Conservation (phyloP, 2,329 filamentous ascomycete species). For the Purpureocillium lavendulum region DNA sequence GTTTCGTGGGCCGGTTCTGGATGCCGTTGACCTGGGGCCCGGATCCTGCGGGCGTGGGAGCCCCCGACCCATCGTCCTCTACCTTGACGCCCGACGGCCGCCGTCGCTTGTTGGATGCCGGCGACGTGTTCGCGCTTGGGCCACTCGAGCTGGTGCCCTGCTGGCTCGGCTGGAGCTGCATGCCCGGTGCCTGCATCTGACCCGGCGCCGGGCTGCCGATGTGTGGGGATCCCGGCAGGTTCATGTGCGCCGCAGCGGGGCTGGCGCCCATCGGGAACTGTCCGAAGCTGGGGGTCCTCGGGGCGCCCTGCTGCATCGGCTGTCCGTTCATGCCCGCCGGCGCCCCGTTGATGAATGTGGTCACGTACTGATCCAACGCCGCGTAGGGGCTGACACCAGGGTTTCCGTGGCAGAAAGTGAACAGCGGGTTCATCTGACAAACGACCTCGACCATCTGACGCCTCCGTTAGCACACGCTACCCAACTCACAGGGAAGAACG, state of each 20-base stretch:
- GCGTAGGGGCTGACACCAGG: constrained; percentile 45
- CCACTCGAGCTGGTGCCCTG: constrained; percentile 59
- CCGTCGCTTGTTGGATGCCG: constrained; percentile 50
- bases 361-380: constrained; percentile 53
- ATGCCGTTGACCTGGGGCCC: constrained; percentile 44
- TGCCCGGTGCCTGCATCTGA: constrained; percentile 55
- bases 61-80: constrained; percentile 44
- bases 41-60: constrained; percentile 35
- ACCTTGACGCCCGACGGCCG: constrained; percentile 49
- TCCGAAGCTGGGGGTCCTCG: constrained; percentile 45
- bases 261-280: constrained; percentile 53
- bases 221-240: constrained; percentile 54
- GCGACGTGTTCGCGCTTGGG: constrained; percentile 59
- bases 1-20: constrained; percentile 41
- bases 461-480: neutral
- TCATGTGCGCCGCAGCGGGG: constrained; percentile 50
- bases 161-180: constrained; percentile 61
- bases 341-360: constrained; percentile 32
- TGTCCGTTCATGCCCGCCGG: constrained; percentile 39
- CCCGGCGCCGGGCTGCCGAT: constrained; percentile 52
- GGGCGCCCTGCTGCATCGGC: constrained; percentile 33
- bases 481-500: too few relatives aligned
- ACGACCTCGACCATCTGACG: constrained; percentile 55
- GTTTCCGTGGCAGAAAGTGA: constrained; percentile 48
- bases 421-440: constrained; percentile 58